Conservation (phyloP, 495 filamentous ascomycete species). For the Pyronema domesticum region DNA sequence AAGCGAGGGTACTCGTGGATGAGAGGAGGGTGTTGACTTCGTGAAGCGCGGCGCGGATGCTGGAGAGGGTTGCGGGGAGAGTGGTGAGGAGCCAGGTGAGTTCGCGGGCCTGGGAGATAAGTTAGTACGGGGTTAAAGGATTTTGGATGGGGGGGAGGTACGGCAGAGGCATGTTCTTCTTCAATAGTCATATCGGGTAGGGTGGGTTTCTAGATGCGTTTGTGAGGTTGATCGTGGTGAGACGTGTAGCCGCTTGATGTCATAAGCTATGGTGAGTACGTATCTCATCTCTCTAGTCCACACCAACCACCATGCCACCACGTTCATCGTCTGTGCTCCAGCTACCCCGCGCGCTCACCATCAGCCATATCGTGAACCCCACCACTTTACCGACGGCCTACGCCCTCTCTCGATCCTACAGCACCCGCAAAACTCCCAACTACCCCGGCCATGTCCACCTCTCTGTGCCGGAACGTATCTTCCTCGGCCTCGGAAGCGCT, state of each 20-base stretch:
- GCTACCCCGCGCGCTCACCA: neutral
- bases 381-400: conserved; percentile 24
- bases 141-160: neutral
- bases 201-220: conserved; percentile 1
- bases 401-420: conserved; percentile 54
- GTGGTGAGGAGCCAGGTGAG: conserved; percentile 71
- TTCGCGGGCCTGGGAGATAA: conserved; percentile 33
- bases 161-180: conserved; percentile 18
- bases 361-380: neutral
- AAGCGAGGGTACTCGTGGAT: conserved; percentile 64
- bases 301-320: neutral
- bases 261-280: neutral
- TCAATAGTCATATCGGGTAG: conserved; percentile 4
- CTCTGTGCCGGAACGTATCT: conserved; percentile 52
- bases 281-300: neutral
- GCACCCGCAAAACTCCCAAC: conserved; percentile 33
- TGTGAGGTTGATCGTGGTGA: neutral
- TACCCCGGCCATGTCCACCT: conserved; percentile 91
- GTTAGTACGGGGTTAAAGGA: neutral
- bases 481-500: conserved; percentile 67
- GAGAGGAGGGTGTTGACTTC: conserved; percentile 74
- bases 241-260: neutral
- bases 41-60: conserved; percentile 66
- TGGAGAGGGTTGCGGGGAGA: conserved; percentile 56
- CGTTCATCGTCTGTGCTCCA: neutral